These are phyloP conservation scores for Sclerotinia borealis DNA, from an alignment of 2,329 filamentous ascomycete genomes.

Conservation along the genomic window DNA sequence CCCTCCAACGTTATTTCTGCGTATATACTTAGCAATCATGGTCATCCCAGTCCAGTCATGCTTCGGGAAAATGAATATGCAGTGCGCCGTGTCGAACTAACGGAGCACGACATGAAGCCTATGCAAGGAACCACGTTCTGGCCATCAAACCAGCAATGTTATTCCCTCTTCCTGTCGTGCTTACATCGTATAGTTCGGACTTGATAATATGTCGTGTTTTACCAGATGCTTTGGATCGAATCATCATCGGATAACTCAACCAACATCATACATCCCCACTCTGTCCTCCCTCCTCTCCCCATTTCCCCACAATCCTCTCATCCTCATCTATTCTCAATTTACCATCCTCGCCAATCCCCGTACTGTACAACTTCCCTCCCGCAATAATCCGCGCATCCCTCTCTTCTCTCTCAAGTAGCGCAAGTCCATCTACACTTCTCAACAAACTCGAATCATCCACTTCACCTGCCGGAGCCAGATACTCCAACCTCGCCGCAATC, in stretches of 20 bases:
- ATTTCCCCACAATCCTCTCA: constrained; percentile 14
- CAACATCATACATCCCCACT: neutral
- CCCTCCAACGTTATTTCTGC: too few relatives aligned
- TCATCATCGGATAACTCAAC: neutral
- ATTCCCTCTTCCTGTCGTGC: neutral
- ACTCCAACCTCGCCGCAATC: neutral
- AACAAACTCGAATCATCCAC: constrained; percentile 31
- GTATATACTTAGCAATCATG: neutral
- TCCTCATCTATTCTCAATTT: constrained; percentile 23
- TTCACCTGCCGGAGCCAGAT: neutral
- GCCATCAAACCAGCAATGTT: neutral
- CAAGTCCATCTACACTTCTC: constrained; percentile 37
- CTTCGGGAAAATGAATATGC: neutral
- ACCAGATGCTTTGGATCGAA: neutral
- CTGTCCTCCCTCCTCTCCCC: neutral
- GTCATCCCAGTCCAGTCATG: neutral
- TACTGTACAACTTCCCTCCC: constrained; percentile 31
- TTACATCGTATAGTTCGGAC: neutral
- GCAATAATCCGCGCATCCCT: constrained; percentile 30
- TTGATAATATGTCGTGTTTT: neutral
- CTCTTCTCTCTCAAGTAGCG: constrained; percentile 29
- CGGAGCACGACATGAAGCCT: neutral
- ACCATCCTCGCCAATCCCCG: constrained; percentile 32
- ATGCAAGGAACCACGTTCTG: too few relatives aligned
- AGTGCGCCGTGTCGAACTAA: neutral